Evolutionary conservation across 1,284 basidiomycete genomes (phyloP).

Genomic region (Porogramme epimiltina): DNA sequence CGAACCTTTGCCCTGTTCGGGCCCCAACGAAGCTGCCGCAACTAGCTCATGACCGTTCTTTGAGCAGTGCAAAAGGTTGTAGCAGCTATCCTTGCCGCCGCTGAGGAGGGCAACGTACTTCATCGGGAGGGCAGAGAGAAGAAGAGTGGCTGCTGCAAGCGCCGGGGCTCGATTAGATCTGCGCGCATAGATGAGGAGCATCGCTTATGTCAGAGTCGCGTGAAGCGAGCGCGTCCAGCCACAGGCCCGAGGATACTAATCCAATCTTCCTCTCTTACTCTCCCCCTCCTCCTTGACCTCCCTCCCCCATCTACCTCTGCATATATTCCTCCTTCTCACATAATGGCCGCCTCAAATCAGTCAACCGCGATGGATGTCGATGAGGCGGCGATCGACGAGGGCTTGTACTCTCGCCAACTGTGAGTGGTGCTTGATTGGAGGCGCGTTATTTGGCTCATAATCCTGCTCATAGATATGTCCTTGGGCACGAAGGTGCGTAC

Average conservation of each 20-base stretch:
- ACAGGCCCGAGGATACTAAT: conserved; percentile 17
- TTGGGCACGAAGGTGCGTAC: conserved; percentile 89
- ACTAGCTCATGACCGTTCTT: conserved; percentile 88
- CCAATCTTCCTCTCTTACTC: conserved; percentile 14
- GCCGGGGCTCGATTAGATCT: conserved; percentile 2
- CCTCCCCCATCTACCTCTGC: conserved; percentile 9
- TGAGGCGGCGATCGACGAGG: conserved; percentile 86
- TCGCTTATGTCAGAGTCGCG: conserved; percentile 24
- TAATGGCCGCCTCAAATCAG: conserved; percentile 56
- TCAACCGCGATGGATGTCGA: conserved; percentile 78
- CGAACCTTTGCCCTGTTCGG: conserved; percentile 82
- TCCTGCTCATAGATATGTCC: conserved; percentile 73
- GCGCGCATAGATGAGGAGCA: conserved; percentile 5
- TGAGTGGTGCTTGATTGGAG: conserved; percentile 46
- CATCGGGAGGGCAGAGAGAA: conserved; percentile 47
- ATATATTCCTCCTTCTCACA: conserved; percentile 21
- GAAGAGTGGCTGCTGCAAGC: neutral
- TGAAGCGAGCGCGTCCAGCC: conserved; percentile 22
- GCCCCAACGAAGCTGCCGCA: conserved; percentile 88
- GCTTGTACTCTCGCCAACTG: conserved; percentile 95
- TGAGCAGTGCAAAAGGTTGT: conserved; percentile 89
- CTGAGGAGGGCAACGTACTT: conserved; percentile 95
- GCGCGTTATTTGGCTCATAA: conserved; percentile 25
- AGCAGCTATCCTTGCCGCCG: conserved; percentile 98
- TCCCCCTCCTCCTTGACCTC: conserved; percentile 5